phyloP scores from a whole-genome alignment of 768 basidiomycete genomes.

The Clathrus columnatus region DNA sequence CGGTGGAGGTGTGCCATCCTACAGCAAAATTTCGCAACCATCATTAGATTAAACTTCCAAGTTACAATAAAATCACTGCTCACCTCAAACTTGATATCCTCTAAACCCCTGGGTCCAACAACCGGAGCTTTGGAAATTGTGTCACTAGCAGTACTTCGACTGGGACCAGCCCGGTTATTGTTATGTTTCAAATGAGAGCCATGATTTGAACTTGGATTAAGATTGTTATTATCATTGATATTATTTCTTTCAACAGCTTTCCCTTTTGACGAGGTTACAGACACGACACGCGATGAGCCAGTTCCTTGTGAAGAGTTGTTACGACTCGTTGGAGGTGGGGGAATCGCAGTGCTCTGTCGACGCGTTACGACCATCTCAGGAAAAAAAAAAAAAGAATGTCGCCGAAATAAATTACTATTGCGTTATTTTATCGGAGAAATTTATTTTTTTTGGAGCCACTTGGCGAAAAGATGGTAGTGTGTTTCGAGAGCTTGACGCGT shows the following conservation, averaged over 20 bases:
- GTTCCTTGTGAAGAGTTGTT: background rate
- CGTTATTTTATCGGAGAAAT: background rate
- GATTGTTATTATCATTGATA: background rate
- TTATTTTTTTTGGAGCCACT: too few species aligned
- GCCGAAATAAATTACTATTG: background rate
- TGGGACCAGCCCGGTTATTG: background rate
- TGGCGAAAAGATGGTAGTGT: background rate
- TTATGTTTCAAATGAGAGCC: background rate
- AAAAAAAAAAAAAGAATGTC: background rate
- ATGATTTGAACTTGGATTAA: background rate
- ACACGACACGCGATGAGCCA: conserved; percentile 1
- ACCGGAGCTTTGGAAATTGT: background rate
- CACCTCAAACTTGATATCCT: background rate
- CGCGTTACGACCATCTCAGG: conserved; percentile 6
- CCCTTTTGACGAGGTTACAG: background rate
- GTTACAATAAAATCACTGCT: background rate
- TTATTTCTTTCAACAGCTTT: background rate
- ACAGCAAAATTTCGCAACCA: background rate
- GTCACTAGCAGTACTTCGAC: background rate
- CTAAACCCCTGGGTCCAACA: background rate
- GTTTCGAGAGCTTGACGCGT: background rate
- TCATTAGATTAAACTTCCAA: background rate
- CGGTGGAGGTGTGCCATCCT: background rate
- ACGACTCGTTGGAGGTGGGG: conserved; percentile 2
- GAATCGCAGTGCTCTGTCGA: conserved; percentile 1